Base-by-base conservation (phyloP, 2,329 filamentous ascomycete species). In the Juglanconis oblonga region DNA sequence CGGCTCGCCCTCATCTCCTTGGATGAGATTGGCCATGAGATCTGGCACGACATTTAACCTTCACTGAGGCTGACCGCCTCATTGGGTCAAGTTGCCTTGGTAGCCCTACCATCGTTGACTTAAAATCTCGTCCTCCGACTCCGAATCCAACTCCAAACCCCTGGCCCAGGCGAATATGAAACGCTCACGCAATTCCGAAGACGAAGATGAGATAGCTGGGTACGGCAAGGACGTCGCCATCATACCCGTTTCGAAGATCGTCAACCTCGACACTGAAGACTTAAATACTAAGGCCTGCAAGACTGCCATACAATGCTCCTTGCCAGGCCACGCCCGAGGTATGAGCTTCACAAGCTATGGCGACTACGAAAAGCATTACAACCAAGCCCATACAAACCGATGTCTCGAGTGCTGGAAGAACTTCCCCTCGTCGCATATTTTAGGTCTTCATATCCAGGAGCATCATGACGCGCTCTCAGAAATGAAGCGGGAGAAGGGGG, bases 281-380 rank as follows among this genome's bases (percentile, higher is more conserved):
- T 69, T 64, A 40, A 70, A 70, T 60, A 65, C 73, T 63, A 71
- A 71, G 61, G 67, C 71, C 31, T 69, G 68, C 62, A 64, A 73
- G 59, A 69, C 77, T 61, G 76, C 83, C 60, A 96, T 97, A 85
- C 85, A 80, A 74, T 98, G 94, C 77, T 86, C 84, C 24, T 80
- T 98, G 29, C 91, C 93, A 56, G 91, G 91, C 51, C 93, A 97
- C 74, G 81, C 79, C 65, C 83, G 88, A 62, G 79, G 86, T 1
- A 70, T 95, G 57, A 78, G 81, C 4, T 98, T 99, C 73, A 71
- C 78, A 31, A 87, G 87, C 0, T 92, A 92, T 70, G 82, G 87
- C 61, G 90, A 92, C 14, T 97, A 96, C 74, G 92, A 97, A 71
- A 77, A 88, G 8, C 95, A 99, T 73, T 97, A 97, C 76, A 82